These are phyloP conservation scores for Tetrapisispora iriomotensis DNA, from an alignment of 805 yeast species.

Conservation along the genomic window DNA sequence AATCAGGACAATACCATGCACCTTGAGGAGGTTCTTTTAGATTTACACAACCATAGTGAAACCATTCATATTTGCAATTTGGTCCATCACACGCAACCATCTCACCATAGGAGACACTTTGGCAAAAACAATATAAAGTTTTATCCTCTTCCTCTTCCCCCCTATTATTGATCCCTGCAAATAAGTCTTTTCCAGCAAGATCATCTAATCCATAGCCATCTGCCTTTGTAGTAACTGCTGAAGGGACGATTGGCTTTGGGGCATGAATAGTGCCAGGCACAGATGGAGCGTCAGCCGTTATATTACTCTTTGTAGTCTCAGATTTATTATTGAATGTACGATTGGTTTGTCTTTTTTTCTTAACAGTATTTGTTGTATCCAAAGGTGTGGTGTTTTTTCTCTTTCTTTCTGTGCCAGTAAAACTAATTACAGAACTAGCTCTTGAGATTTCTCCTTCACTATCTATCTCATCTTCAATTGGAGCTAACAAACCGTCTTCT, in stretches of 20 bases:
- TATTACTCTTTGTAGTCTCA: neutral
- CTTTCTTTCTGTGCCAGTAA: conserved; percentile 11
- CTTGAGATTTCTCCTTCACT: conserved; percentile 24
- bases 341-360: conserved; percentile 19
- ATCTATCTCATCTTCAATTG: conserved; percentile 34
- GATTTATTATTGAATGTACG: conserved; percentile 7
- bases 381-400: conserved; percentile 14
- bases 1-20: conserved; percentile 90
- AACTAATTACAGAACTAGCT: conserved; percentile 19
- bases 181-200: conserved; percentile 22
- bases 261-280: neutral
- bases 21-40: conserved; percentile 81
- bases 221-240: conserved; percentile 4
- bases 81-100: conserved; percentile 96
- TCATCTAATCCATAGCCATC: conserved; percentile 17
- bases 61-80: conserved; percentile 87
- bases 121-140: conserved; percentile 80
- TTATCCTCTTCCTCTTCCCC: conserved; percentile 49
- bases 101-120: conserved; percentile 86
- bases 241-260: too few species aligned
- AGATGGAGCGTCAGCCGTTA: neutral
- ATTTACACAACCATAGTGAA: conserved; percentile 93
- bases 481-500: conserved; percentile 69
- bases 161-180: conserved; percentile 20
- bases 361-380: conserved; percentile 5